phyloP scores from a whole-genome alignment of 2,329 filamentous ascomycete genomes.

The Botrytis galanthina region DNA sequence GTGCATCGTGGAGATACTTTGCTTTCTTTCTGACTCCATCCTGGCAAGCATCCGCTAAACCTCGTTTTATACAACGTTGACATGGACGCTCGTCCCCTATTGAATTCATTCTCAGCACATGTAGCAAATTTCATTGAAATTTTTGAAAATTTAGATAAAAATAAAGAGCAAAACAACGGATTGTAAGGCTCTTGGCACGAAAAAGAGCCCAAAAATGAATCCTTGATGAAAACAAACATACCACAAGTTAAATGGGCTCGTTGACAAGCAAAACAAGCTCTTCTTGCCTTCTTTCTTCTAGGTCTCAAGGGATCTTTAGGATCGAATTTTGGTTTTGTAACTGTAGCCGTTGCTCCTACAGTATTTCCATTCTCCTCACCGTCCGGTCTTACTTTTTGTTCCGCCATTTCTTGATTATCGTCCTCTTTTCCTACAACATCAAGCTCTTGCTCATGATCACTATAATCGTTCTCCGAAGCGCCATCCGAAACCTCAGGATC shows the following conservation, averaged over 20 bases:
- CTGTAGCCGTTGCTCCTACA: conserved; percentile 43
- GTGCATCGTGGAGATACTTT: conserved; percentile 96
- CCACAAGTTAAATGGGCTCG: conserved; percentile 96
- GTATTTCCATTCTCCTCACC: conserved; percentile 36
- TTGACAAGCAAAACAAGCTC: conserved; percentile 96
- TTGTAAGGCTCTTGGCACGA: neutral
- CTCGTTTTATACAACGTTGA: conserved; percentile 88
- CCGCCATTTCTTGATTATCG: conserved; percentile 39
- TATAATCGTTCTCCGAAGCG: conserved; percentile 40
- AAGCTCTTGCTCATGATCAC: conserved; percentile 38
- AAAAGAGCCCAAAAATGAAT: conserved; percentile 7
- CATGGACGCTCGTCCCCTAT: conserved; percentile 93
- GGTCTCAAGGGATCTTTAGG: conserved; percentile 89
- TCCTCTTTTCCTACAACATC: conserved; percentile 36
- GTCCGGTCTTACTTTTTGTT: conserved; percentile 36
- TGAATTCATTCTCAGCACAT: conserved; percentile 21
- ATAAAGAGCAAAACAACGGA: conserved; percentile 22
- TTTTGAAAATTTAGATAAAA: neutral
- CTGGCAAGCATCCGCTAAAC: conserved; percentile 85
- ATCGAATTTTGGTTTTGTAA: conserved; percentile 62
- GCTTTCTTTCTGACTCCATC: conserved; percentile 98
- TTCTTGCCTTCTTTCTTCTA: conserved; percentile 88
- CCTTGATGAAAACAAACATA: conserved; percentile 54
- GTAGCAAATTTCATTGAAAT: conserved; percentile 2
- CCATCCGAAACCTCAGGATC: conserved; percentile 40